Evolutionary conservation across 108 stramenopile genomes (phyloP), one percentile per base, ranked within the genome.

Genomic region (Conticribra weissflogii): DNA sequence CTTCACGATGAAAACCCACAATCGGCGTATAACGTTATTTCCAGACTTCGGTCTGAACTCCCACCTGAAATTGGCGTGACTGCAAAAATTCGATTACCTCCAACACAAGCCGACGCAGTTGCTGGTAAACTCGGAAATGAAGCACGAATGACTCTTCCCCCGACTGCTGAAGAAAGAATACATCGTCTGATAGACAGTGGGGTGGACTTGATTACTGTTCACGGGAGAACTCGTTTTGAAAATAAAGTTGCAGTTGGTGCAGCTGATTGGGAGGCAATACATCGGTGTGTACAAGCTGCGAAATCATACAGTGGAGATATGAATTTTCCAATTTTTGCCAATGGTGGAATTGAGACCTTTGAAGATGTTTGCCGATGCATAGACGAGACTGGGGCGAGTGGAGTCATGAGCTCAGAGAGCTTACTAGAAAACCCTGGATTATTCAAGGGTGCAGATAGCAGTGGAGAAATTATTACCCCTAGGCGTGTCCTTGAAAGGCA

Each of bases 351-450:
- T 61, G 94, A 94, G 47, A 52, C 41, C 67, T 78, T 68, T 47
- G 61, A 63, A 5, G 97, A 98, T 71, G 79, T 97, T 0, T 59
- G 63, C 1, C 49, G 47, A 17, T 88, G 97, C 62, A 49, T 96
- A 21, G 66, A 64, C 44, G 22, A 64, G 17, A 98, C 98, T 7
- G 81, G 78, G 1, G 91, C 88, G n/a, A 87, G 81, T 18, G 98
- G 94, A 18, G 96, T 92, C 49, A 99, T 99, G 98, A 81, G 82
- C 15, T 93, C 92, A 9, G 98, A 99, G 72, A 92, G 88, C 14
- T 54, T 98, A 33, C 72, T 99, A 49, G 98, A 98, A 63, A 90
- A 89, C 19, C 98, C 98, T 0, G 85, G 88, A 16, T 46, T 98
- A n/a, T 98, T 96, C 69, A 57, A 63, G 25, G 17, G 52, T 59